Base-by-base conservation (phyloP, 2,329 filamentous ascomycete species). In the Diaporthe sp. region DNA sequence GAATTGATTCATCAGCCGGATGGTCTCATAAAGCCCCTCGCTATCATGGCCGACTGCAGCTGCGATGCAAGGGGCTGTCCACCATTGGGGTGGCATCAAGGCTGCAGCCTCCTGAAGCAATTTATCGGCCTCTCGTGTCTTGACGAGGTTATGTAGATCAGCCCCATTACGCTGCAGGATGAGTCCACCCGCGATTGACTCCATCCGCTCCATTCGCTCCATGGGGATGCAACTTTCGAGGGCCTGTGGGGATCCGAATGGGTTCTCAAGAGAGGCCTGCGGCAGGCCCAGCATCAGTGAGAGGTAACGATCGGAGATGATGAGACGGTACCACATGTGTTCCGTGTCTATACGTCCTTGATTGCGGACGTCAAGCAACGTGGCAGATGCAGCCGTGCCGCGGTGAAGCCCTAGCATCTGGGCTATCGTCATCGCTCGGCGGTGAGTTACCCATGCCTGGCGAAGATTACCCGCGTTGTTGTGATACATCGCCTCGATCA, bases 221-320 rank as follows among this genome's bases (percentile, higher is more conserved):
- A 83, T 77, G 10, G 79, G 81, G 3, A 78, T 78, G 68, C 81
- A 82, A 17, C 53, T 74, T 49, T 81, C 80, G 19, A 86, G 75
- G 10, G 78, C 77, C n/a, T 79, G 70, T 0, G 81, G 77, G 15
- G 75, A 78, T 5, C 79, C 80, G 44, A 84, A 84, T 22, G 49
- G 67, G 28, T 76, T 78, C 37, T 84, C 82, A 10, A 77, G 70
- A 4, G 80, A 78, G n/a, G 82, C 84, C 57, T 85, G 86, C 1
- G 86, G 85, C 4, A 89, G 81, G 12, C 87, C 87, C 0, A 90
- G 80, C 79, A 88, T 83, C 31, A 89, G 78, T 4, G 83, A 88
- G 3, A 90, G 81, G 62, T 88, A 87, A 1, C 88, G 85, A 71
- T 90, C 88, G 3, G 83, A 80, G 13, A 81, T 80, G 1, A 88